Base-by-base conservation (phyloP, 495 filamentous ascomycete species). In the Aspergillus wentii region DNA sequence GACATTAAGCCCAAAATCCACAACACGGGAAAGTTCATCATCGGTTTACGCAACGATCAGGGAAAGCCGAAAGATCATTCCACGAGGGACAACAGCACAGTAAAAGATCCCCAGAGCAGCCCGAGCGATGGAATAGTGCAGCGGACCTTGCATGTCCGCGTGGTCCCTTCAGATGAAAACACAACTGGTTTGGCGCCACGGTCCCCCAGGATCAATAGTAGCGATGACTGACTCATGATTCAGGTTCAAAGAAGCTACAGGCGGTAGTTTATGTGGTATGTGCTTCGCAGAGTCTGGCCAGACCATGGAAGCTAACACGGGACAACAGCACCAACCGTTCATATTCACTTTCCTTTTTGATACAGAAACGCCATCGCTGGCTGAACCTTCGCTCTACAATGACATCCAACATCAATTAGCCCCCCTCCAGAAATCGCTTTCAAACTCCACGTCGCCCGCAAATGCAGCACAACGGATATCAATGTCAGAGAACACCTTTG, bases 291-390 rank as follows among this genome's bases (percentile, higher is more conserved):
- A 17, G 14, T 23, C 26, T 6, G 1, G 3, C 22, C 16, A 36
- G 1, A 26, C 4, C 17, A 21, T 29, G 18, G 32, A 30, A 34
- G 27, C 20, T 37, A 15, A 37, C 40, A 29, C 20, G 3, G 13
- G n/a, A n/a, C n/a, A 35, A 38, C 39, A 70, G 63, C 81, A 87
- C 49, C 78, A 76, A 53, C 92, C 92, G 3, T 96, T 97, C 62
- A 83, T 95, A 38, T 95, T 88, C 59, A 82, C 86, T 4, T 86
- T 97, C 48, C 70, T 98, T 11, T 96, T 97, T 64, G 73, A 85
- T 31, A 72, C 80, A 9, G 65, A 68, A 26, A 83, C 88, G 1
- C 71, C 77, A 23, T 71, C 80, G 15, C 69, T 95, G 5, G 67
- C 77, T 11, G 77, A 77, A 30, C 70, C 82, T 3, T 65, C 74